Percentiles rank a stretch among this genome's conserved stretches.
Evolutionary conservation across 257 asterid species (phyloP).

Genomic region (Przewalskia tangutica): DNA sequence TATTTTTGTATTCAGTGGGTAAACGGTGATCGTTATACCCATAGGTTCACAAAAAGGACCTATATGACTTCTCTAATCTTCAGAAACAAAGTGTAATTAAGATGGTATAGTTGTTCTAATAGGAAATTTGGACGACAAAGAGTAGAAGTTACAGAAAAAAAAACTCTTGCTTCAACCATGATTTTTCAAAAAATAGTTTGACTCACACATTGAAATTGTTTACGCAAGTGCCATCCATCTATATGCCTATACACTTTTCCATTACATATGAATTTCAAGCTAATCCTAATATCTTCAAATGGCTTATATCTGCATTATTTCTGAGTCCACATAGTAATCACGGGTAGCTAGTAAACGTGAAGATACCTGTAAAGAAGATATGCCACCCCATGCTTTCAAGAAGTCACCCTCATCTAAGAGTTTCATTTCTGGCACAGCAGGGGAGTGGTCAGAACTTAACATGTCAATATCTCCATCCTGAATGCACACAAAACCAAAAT

Average conservation of each 20-base stretch:
- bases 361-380: slow-evolving; percentile 81
- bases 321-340: background rate
- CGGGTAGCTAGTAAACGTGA: background rate
- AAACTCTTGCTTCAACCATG: background rate
- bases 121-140: background rate
- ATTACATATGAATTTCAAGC: background rate
- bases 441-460: slow-evolving; percentile 97
- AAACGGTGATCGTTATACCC: background rate
- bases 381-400: slow-evolving; percentile 97
- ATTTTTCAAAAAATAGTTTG: background rate
- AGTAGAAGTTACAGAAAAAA: background rate
- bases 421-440: slow-evolving; percentile 79
- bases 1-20: background rate
- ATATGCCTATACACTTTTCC: background rate
- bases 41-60: background rate
- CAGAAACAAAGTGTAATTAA: background rate
- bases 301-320: background rate
- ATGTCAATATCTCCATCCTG: slow-evolving; percentile 89
- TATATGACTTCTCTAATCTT: background rate
- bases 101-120: background rate
- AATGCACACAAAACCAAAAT: background rate
- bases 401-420: slow-evolving; percentile 71
- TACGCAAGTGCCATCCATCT: background rate
- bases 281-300: background rate
- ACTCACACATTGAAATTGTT: background rate